Percentiles rank a stretch among this genome's conserved stretches.
Conservation (phyloP, 768 basidiomycete species). For the Sarcomyxa edulis region DNA sequence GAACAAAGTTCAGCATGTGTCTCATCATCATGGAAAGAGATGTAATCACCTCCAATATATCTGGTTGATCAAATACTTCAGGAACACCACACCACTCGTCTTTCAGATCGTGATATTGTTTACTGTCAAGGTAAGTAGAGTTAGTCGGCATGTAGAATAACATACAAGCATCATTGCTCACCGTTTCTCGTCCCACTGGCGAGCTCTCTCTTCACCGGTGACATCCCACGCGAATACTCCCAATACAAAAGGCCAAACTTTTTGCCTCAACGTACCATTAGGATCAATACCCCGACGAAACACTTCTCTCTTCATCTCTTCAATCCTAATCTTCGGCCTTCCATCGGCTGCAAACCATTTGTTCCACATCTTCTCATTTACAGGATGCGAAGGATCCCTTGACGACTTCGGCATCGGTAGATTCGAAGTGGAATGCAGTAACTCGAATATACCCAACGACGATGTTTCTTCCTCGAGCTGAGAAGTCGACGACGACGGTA, state of each 20-base stretch:
- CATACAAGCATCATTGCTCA: conserved; percentile 22
- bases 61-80: conserved; percentile 75
- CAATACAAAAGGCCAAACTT: conserved; percentile 88
- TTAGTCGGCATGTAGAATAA: background rate
- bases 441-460: conserved; percentile 83
- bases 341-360: conserved; percentile 78
- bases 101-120: conserved; percentile 67
- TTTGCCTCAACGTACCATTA: conserved; percentile 53
- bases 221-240: conserved; percentile 81
- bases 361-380: conserved; percentile 69
- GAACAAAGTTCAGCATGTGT: background rate
- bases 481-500: conserved; percentile 46
- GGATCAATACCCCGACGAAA: conserved; percentile 69
- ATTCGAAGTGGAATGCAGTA: conserved; percentile 73
- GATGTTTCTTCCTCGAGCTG: conserved; percentile 58
- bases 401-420: conserved; percentile 80
- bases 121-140: conserved; percentile 30
- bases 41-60: conserved; percentile 66
- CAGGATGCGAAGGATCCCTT: conserved; percentile 71
- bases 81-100: conserved; percentile 79
- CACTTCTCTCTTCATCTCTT: conserved; percentile 72
- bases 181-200: conserved; percentile 61
- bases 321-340: conserved; percentile 53
- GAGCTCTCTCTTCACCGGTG: conserved; percentile 53
- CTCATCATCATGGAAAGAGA: conserved; percentile 9